Evolutionary conservation across 2,329 filamentous ascomycete species (phyloP).

Genomic region (Fusarium subtropicale): DNA sequence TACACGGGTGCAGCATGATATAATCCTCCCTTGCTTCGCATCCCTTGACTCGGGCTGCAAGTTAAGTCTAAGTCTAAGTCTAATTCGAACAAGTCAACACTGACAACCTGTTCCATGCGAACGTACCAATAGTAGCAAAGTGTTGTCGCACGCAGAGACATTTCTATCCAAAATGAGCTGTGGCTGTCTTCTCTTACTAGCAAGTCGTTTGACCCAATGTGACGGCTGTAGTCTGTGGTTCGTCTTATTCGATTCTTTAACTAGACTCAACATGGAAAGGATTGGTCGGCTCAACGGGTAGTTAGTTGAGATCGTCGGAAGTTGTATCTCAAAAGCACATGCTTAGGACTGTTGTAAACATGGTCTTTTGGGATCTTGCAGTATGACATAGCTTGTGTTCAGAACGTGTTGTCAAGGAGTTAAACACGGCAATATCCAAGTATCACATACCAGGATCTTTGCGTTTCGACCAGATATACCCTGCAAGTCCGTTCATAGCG

Average conservation of each 20-base stretch:
- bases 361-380: too few species aligned
- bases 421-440: not conserved
- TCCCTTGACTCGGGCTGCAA: conserved; percentile 6
- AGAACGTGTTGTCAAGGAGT: not conserved
- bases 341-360: not conserved
- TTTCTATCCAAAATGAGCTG: not conserved
- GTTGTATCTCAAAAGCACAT: not conserved
- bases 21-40: conserved; percentile 13
- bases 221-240: conserved; percentile 12
- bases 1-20: conserved; percentile 7
- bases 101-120: not conserved
- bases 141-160: conserved; percentile 25
- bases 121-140: conserved; percentile 11
- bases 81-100: not conserved
- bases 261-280: conserved; percentile 17
- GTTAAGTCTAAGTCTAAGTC: conserved; percentile 22
- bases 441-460: not conserved
- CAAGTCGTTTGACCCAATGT: conserved; percentile 21
- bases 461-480: not conserved
- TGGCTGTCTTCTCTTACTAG: conserved; percentile 4
- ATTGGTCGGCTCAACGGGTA: not conserved
- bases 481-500: conserved; percentile 14
- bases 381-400: not conserved
- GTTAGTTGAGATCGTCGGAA: not conserved
- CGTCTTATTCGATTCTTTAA: conserved; percentile 1